Base-by-base conservation (phyloP, 106 monocot genomes). In the Acanthochlamys bracteata region DNA sequence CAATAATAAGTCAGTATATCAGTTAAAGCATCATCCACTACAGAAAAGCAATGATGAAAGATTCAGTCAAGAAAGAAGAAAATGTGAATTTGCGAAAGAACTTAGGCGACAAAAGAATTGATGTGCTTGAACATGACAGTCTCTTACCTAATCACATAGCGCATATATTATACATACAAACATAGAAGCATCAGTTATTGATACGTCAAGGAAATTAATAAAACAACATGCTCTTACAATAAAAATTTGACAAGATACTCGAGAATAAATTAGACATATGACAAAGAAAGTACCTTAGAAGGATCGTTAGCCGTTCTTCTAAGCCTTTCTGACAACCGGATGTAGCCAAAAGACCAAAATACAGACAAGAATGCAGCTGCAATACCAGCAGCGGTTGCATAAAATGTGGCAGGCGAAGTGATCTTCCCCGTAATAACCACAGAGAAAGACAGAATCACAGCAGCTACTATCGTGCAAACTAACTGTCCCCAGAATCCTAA, bases 261-360 rank as follows among this genome's bases (percentile, higher is more conserved):
- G 10, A 12, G 7, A 45, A 2, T 9, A 49, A 14, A 49, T 9
- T 14, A 49, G 12, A 2, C 7, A 45, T 45, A 45, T 9, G 24
- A 56, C 26, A 77, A 25, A 42, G 54, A 41, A 9, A 33, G 53
- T 43, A 96, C 96, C 88, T 96, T 96, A 27, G 90, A 25, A 67
- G 90, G 96, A 17, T 91, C 88, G 56, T 71, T 83, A 16, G 91
- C 90, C 23, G 88, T 85, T 76, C 72, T 87, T 60, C 65, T 64
- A 60, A 96, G 90, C 65, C 83, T 82, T 78, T 96, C 90, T 64
- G 96, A 88, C 39, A 91, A 65, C 46, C 96, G 88, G 52, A 96
- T 91, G 51, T 96, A 96, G 52, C 96, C 96, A 81, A 91, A 96
- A 43, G 90, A 88, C 96, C 91, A 87, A 70, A 91, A 96, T 4